A percentile compares a stretch with the other conserved stretches of the same genome.
Conservation (phyloP, 2,329 filamentous ascomycete species). For the Pyricularia grisea region DNA sequence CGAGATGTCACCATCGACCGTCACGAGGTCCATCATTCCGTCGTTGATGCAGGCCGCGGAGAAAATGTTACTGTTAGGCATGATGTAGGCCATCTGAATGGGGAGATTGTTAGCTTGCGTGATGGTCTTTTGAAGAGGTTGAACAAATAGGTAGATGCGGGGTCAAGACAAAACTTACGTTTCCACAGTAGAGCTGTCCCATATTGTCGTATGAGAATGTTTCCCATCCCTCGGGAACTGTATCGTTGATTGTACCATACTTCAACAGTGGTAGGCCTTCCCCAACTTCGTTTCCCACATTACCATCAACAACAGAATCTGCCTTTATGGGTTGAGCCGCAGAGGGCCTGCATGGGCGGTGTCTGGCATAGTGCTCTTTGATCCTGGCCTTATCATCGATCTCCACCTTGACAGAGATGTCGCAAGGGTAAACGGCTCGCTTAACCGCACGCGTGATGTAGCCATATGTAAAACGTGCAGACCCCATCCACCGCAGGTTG, state of each 20-base stretch:
- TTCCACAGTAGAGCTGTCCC: constrained; percentile 90
- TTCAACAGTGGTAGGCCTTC: constrained; percentile 61
- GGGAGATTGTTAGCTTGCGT: background rate
- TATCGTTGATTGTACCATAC: constrained; percentile 72
- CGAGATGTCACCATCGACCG: constrained; percentile 66
- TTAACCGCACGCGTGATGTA: constrained; percentile 68
- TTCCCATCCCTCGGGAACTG: constrained; percentile 70
- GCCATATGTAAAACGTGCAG: constrained; percentile 74
- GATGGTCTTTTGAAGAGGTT: background rate
- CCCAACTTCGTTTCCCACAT: constrained; percentile 11
- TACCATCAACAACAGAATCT: constrained; percentile 1
- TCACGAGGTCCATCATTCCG: constrained; percentile 77
- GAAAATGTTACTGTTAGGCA: constrained; percentile 81
- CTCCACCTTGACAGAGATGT: constrained; percentile 77
- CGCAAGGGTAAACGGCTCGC: constrained; percentile 77
- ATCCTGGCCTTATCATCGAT: constrained; percentile 67
- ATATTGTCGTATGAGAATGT: constrained; percentile 65
- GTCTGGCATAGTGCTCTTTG: constrained; percentile 53
- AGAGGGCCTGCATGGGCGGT: constrained; percentile 2
- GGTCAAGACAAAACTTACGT: constrained; percentile 39
- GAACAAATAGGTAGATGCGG: background rate
- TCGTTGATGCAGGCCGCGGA: constrained; percentile 72
- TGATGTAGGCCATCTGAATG: constrained; percentile 76
- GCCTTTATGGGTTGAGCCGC: background rate
- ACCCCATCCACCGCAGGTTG: constrained; percentile 86